These are phyloP conservation scores for Tillandsia fasciculata DNA, from an alignment of 176 grass and related monocot genomes.

Conservation along the genomic window DNA sequence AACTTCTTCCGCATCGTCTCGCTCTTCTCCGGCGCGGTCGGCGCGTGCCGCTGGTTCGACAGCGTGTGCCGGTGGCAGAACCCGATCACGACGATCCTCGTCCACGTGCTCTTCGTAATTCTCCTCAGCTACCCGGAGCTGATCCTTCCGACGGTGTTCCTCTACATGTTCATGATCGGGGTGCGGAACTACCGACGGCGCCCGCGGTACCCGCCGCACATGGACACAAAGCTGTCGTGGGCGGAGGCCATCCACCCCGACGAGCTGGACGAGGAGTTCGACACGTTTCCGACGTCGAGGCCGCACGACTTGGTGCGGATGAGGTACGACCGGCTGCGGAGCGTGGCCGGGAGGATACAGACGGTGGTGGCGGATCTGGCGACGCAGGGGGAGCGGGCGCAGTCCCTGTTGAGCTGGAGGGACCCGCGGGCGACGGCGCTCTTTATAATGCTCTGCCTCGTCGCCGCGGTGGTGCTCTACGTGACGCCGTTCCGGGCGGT, in stretches of 20 bases:
- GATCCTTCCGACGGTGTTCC: conserved; percentile 18
- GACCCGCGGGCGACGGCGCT: conserved; percentile 59
- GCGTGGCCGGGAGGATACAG: conserved; percentile 66
- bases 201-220: conserved; percentile 15
- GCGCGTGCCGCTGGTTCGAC: conserved; percentile 8
- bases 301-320: conserved; percentile 41
- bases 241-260: conserved; percentile 37
- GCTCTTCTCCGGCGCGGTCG: conserved; percentile 10
- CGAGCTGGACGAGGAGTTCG: conserved; percentile 75
- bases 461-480: conserved; percentile 35
- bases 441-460: conserved; percentile 45
- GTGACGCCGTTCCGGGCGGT: conserved; percentile 38
- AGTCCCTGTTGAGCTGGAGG: conserved; percentile 64
- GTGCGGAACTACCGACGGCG: conserved; percentile 17
- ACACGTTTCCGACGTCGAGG: conserved; percentile 72
- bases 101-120: conserved; percentile 19
- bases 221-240: conserved; percentile 54
- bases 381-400: conserved; percentile 62
- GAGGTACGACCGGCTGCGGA: conserved; percentile 74
- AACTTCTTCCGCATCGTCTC: conserved; percentile 19
- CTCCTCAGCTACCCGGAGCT: conserved; percentile 19
- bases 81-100: conserved; percentile 9
- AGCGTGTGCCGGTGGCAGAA: conserved; percentile 16
- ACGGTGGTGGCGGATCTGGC: conserved; percentile 66
- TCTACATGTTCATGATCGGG: conserved; percentile 20